These are phyloP conservation scores for Podospora didyma DNA, from an alignment of 495 filamentous ascomycete species.

Conservation along the genomic window DNA sequence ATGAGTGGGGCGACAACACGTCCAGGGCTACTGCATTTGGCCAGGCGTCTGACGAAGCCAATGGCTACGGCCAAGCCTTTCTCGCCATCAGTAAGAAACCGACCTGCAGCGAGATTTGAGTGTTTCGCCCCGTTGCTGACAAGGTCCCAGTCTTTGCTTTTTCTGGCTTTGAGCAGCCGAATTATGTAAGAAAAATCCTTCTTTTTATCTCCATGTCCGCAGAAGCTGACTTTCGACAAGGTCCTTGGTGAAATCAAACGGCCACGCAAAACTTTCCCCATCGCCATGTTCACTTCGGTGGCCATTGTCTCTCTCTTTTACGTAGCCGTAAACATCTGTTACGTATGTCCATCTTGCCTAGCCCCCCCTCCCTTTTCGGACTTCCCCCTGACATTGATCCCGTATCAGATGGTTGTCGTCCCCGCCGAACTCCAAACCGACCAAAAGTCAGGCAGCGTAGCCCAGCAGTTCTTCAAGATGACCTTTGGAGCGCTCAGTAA, in stretches of 20 bases:
- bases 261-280: conserved; percentile 38
- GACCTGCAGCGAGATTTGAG: background rate
- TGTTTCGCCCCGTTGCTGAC: background rate
- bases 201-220: background rate
- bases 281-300: conserved; percentile 29
- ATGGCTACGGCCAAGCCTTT: conserved; percentile 29
- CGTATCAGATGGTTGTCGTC: conserved; percentile 21
- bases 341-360: conserved; percentile 30
- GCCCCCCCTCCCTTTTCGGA: too few species aligned
- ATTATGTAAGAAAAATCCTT: conserved; percentile 22
- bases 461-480: conserved; percentile 17
- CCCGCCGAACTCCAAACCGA: conserved; percentile 5
- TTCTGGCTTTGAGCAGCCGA: conserved; percentile 40
- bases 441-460: conserved; percentile 13
- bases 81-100: conserved; percentile 18
- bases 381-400: background rate
- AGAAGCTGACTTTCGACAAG: background rate
- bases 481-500: conserved; percentile 10
- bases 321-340: conserved; percentile 43
- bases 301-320: conserved; percentile 31
- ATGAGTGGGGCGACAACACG: background rate
- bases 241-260: conserved; percentile 41
- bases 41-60: background rate
- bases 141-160: conserved; percentile 27
- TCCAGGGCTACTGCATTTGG: background rate